Base-by-base conservation (phyloP, 2,329 filamentous ascomycete genomes). In the Coniochaeta sp. region DNA sequence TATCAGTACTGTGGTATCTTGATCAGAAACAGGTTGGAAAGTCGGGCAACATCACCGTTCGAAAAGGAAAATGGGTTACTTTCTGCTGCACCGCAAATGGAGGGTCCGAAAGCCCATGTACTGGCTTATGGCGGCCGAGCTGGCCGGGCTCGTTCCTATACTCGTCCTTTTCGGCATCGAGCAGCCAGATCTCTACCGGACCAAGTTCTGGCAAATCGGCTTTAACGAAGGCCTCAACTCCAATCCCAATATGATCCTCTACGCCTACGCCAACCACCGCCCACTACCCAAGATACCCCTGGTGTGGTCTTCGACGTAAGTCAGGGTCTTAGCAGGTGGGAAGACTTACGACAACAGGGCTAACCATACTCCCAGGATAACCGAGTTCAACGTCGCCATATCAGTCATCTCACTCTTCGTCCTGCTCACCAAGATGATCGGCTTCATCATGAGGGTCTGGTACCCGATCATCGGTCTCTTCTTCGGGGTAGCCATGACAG, bases 351-450 rank as follows among this genome's bases (percentile, higher is more conserved):
- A 10, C 56, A 55, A 24, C 12, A 19, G 4, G 19, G 58, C 61
- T 59, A 54, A 61, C 54, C 55, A n/a, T 24, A n/a, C 47, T 24
- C 22, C n/a, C 69, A 93, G 89, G 60, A 78, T 91, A 63, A 91
- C 89, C 55, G 79, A 88, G 66, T 91, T 84, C 75, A 91, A 93
- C 69, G 84, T 92, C 65, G 87, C 88, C 69, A 88, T 92, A 65
- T 88, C 89, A 40, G 82, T 93, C 65, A 78, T 91, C 59, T 87
- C 85, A 61, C 87, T 90, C 71, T 93, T 93, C 77, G 80, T 91
- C 70, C 81, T 91, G 63, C 81, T 93, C 52, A 78, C 81, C 71
- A 92, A 91, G 77, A 79, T 83, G 64, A 83, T 89, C 62, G 79
- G 83, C 68, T 87, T 83, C 74, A 84, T 90, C 68, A 85, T 92